Base-by-base conservation (phyloP, 495 filamentous ascomycete species). In the Barbatosphaeria neglecta region DNA sequence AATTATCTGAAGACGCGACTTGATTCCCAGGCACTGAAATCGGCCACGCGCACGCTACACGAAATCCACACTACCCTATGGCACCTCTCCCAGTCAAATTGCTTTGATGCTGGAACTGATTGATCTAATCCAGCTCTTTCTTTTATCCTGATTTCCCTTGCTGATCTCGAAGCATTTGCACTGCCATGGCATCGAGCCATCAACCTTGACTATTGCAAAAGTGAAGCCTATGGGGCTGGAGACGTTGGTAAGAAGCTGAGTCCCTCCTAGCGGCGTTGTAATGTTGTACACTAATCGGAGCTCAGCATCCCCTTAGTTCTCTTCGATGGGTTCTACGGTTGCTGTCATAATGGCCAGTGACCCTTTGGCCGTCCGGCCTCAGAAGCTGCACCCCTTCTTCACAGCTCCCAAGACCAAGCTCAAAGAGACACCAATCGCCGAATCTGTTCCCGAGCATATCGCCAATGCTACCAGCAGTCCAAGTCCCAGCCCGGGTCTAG, bases 341-440 rank as follows among this genome's bases (percentile, higher is more conserved):
- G 48, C 45, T 20, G 22, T 39, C 13, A 42, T 27, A 8, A 59
- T 58, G 58, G 50, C 44, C 15, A 48, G 48, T 16, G 43, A 46
- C 33, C 44, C 33, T n/a, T 31, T 38, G 27, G 37, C 40, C 11
- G 49, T 33, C 10, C 24, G 53, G 22, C 50, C 52, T 27, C 58
- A 57, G 33, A 62, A 59, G 25, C 44, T 69, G 2, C 66, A 71
- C 49, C 65, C 66, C n/a, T 71, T 71, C 47, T 71, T 71, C 49
- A 45, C 52, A 4, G 47, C 49, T 13, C 52, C 54, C 38, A 58
- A 43, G 22, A 51, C 51, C 48, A 37, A 44, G 39, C 38, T 19
- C 1, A 19, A 18, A 22, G 18, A 20, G 6, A 25, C 1, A 2
- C 20, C 22, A 13, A n/a, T 11, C 15, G 13, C 10, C 11, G 39